Conservation (phyloP, 768 basidiomycete species). For the Chlorophyllum brunneum region DNA sequence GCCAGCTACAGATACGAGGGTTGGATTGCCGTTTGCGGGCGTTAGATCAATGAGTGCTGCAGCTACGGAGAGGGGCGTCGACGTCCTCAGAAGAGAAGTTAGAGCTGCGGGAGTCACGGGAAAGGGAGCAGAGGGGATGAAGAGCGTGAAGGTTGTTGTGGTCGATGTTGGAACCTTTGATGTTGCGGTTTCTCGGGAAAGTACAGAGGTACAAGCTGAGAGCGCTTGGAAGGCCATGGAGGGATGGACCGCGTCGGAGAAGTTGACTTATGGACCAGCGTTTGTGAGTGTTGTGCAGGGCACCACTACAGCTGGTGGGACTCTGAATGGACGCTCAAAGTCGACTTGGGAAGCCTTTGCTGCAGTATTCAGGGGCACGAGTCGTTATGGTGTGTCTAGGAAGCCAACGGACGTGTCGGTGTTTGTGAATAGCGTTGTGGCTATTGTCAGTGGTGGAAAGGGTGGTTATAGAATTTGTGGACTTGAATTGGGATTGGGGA, state of each 20-base stretch:
- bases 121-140: constrained; percentile 48
- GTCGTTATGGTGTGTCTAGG: constrained; percentile 39
- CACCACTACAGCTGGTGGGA: constrained; percentile 19
- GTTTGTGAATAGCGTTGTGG: constrained; percentile 57
- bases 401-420: constrained; percentile 52
- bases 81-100: constrained; percentile 74
- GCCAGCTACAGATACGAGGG: constrained; percentile 66
- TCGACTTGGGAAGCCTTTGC: constrained; percentile 27
- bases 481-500: constrained; percentile 43
- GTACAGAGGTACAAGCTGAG: constrained; percentile 16
- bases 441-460: constrained; percentile 57
- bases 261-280: constrained; percentile 66
- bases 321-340: constrained; percentile 11
- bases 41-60: constrained; percentile 76
- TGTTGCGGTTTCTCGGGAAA: constrained; percentile 20
- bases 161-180: constrained; percentile 70
- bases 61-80: constrained; percentile 64
- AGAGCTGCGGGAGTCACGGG: constrained; percentile 51
- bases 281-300: constrained; percentile 48
- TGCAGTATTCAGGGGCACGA: constrained; percentile 33
- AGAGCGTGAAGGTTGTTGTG: constrained; percentile 64
- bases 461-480: constrained; percentile 39
- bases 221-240: constrained; percentile 52
- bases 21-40: constrained; percentile 67
- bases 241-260: constrained; percentile 73